Evolutionary conservation across 257 asterid species (phyloP).

Genomic region (Forsythia suspensa): DNA sequence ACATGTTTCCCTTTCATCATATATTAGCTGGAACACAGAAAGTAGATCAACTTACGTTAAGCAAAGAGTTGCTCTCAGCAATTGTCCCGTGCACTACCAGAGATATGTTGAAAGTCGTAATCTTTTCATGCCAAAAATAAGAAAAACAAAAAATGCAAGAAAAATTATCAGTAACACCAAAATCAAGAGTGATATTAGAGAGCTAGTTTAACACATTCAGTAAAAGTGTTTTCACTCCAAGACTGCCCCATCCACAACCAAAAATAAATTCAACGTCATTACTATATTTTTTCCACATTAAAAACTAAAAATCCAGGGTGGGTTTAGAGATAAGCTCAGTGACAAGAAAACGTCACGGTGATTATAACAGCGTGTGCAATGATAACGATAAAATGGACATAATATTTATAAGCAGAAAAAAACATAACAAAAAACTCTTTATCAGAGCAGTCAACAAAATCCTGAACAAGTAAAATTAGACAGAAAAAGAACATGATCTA

Average conservation of each 20-base stretch:
- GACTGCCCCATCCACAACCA: not conserved
- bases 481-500: not conserved
- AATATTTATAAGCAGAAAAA: not conserved
- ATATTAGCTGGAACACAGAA: constrained; percentile 6
- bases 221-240: not conserved
- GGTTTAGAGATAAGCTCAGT: not conserved
- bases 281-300: not conserved
- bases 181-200: not conserved
- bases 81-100: constrained; percentile 82
- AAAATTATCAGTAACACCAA: not conserved
- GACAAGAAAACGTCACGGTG: not conserved
- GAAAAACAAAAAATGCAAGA: constrained; percentile 6
- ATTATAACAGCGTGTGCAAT: too few species aligned
- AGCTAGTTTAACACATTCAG: not conserved
- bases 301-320: not conserved
- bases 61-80: constrained; percentile 58
- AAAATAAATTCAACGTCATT: not conserved
- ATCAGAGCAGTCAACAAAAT: not conserved
- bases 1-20: not conserved
- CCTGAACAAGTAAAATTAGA: not conserved
- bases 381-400: not conserved
- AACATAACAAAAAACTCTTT: not conserved
- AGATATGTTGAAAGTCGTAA: constrained; percentile 84
- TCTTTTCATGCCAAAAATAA: constrained; percentile 28
- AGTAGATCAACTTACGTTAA: constrained; percentile 47